phyloP scores from a whole-genome alignment of 345 rosid species.

The Salix caprea region DNA sequence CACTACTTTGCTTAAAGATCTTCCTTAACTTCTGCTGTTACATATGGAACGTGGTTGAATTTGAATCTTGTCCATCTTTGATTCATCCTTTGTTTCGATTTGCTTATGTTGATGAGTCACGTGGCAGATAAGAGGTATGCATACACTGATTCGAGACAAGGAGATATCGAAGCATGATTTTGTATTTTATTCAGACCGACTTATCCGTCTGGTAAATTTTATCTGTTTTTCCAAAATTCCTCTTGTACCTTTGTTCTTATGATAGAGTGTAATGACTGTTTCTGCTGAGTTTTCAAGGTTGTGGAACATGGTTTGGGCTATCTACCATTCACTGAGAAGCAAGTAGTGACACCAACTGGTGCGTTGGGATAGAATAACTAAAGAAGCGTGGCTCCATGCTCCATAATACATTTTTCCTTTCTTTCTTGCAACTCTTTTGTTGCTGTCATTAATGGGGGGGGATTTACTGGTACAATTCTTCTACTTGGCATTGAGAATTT shows the following conservation, averaged over 20 bases:
- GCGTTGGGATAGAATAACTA: constrained; percentile 15
- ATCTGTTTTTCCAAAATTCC: constrained; percentile 9
- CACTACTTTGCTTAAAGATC: background rate
- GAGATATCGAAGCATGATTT: constrained; percentile 98
- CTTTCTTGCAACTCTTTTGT: background rate
- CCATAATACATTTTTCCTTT: background rate
- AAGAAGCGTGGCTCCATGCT: background rate
- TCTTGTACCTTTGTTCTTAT: background rate
- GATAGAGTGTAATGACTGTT: constrained; percentile 7
- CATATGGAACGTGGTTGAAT: background rate
- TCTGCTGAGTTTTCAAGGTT: constrained; percentile 49
- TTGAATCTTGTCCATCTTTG: background rate
- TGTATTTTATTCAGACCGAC: constrained; percentile 95
- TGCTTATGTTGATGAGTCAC: background rate
- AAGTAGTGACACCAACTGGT: constrained; percentile 95
- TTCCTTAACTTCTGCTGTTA: background rate
- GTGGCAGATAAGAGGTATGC: constrained; percentile 96
- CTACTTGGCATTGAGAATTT: background rate
- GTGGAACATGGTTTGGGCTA: constrained; percentile 98
- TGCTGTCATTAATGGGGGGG: background rate
- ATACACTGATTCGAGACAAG: constrained; percentile 90
- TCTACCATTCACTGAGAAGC: constrained; percentile 95
- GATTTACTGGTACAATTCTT: background rate
- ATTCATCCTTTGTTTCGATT: background rate
- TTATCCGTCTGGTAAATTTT: constrained; percentile 74